These are phyloP conservation scores for Penicillium macrosclerotiorum DNA, from an alignment of 495 filamentous ascomycete species.

Conservation along the genomic window DNA sequence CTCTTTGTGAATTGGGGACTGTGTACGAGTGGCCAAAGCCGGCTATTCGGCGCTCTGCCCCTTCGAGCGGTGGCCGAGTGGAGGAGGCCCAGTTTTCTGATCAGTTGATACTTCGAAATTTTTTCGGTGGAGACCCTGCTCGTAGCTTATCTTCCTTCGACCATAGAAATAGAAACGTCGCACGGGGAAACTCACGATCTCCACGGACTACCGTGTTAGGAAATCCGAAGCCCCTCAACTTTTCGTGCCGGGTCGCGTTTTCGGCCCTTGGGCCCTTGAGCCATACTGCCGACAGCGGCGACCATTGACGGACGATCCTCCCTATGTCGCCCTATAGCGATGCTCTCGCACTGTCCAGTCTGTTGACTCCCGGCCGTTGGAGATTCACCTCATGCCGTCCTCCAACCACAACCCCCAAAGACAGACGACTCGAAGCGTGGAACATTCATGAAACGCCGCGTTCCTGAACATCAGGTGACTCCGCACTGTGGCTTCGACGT, in stretches of 20 bases:
- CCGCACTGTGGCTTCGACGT: no score
- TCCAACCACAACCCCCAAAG: no score
- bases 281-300: neutral
- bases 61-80: conserved; percentile 8
- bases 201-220: conserved; percentile 28
- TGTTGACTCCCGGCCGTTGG: no score
- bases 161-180: conserved; percentile 19
- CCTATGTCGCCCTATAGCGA: no score
- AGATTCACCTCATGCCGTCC: no score
- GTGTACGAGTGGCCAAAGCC: conserved; percentile 2
- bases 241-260: neutral
- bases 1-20: no score
- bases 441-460: no score
- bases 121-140: conserved; percentile 27
- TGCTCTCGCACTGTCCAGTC: no score
- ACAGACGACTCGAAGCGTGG: no score
- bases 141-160: conserved; percentile 29
- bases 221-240: conserved; percentile 29
- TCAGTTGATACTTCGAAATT: conserved; percentile 34
- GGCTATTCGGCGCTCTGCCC: conserved; percentile 10
- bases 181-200: conserved; percentile 27
- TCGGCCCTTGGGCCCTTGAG: no score
- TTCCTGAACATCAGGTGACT: no score
- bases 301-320: neutral
- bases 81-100: conserved; percentile 16